Percentiles rank a stretch among this genome's conserved stretches.
Evolutionary conservation across 148 eudicot genomes (phyloP).

Genomic region (Oxyria digyna): DNA sequence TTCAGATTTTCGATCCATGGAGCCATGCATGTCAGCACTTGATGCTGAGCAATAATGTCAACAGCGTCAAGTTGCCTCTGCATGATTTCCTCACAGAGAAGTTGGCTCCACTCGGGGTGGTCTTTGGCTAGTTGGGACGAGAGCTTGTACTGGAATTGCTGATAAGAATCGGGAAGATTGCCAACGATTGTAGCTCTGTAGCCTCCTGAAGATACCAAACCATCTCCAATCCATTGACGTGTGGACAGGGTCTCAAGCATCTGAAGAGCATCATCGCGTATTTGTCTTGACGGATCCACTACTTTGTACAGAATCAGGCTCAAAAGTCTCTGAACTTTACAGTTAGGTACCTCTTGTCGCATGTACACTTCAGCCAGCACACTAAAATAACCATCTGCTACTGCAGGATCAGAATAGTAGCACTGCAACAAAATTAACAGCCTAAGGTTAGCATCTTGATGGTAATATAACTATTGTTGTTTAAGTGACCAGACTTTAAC

Average conservation of each 20-base stretch:
- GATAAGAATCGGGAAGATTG: slow-evolving; percentile 95
- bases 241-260: slow-evolving; percentile 97
- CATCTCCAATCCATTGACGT: slow-evolving; percentile 93
- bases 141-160: slow-evolving; percentile 94
- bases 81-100: slow-evolving; percentile 98
- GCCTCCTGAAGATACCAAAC: slow-evolving; percentile 69
- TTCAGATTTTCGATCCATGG: slow-evolving; percentile 98
- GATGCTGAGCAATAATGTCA: slow-evolving; percentile 98
- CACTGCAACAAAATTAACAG: slow-evolving; percentile 38
- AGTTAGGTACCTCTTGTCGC: slow-evolving; percentile 98
- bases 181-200: slow-evolving; percentile 99
- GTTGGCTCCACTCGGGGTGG: slow-evolving; percentile 96
- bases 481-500: neutral
- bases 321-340: slow-evolving; percentile 91
- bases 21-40: slow-evolving; percentile 98
- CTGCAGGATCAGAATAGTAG: slow-evolving; percentile 93
- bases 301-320: slow-evolving; percentile 98
- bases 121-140: slow-evolving; percentile 98
- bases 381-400: slow-evolving; percentile 98
- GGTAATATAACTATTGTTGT: neutral
- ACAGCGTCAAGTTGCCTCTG: slow-evolving; percentile 99
- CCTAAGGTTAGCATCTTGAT: neutral
- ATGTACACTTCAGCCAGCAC: slow-evolving; percentile 98
- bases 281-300: slow-evolving; percentile 96
- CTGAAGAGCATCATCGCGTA: slow-evolving; percentile 98